phyloP scores from a whole-genome alignment of 805 yeast genomes.

The Diddensiella transvaalensis region DNA sequence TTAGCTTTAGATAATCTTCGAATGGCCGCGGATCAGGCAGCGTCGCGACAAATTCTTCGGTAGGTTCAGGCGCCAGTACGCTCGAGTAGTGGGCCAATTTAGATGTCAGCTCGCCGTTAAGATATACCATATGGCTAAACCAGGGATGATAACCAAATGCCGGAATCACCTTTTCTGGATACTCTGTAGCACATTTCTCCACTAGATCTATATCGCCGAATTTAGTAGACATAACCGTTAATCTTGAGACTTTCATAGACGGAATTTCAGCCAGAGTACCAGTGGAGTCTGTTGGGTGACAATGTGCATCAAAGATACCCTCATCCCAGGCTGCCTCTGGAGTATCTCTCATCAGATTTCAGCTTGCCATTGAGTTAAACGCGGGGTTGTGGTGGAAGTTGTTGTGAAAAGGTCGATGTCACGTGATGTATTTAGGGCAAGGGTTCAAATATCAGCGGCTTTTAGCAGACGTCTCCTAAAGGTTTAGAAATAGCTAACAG shows the following conservation, averaged over 20 bases:
- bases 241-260: slow-evolving; percentile 18
- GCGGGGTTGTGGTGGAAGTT: too few relatives aligned
- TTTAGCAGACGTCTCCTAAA: too few relatives aligned
- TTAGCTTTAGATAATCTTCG: slow-evolving; percentile 31
- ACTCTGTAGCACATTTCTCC: slow-evolving; percentile 24
- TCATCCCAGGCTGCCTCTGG: background rate
- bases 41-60: slow-evolving; percentile 36
- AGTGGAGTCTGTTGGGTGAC: slow-evolving; percentile 38
- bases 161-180: slow-evolving; percentile 33
- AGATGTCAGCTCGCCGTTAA: slow-evolving; percentile 17
- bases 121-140: slow-evolving; percentile 66
- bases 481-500: too few relatives aligned
- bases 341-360: too few relatives aligned
- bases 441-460: too few relatives aligned
- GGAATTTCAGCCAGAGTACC: slow-evolving; percentile 21
- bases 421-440: too few relatives aligned
- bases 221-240: slow-evolving; percentile 37
- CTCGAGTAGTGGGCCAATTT: slow-evolving; percentile 48
- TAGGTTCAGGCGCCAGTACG: slow-evolving; percentile 44
- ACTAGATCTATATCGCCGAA: slow-evolving; percentile 35
- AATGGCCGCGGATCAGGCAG: slow-evolving; percentile 64
- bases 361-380: too few relatives aligned
- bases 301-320: slow-evolving; percentile 36
- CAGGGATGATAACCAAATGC: slow-evolving; percentile 80
- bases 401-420: too few relatives aligned